Evolutionary conservation across 2,329 filamentous ascomycete species (phyloP), one percentile per base, ranked within the genome.

Genomic region (Huntiella moniliformis): DNA sequence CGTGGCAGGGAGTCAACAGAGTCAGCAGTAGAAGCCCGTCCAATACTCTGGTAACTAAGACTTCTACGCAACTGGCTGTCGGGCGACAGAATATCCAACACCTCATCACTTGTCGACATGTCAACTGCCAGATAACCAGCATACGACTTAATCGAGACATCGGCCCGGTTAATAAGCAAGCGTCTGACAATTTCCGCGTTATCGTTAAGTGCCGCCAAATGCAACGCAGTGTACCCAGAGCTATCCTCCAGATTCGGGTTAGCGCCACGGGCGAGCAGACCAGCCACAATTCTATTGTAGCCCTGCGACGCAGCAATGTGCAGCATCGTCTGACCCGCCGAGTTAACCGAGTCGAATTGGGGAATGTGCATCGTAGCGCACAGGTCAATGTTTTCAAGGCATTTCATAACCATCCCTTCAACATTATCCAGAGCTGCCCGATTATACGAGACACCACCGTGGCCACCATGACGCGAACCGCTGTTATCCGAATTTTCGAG

Each of bases 221-320:
- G 83, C 63, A 92, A 70, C 11, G 85, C 77, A 4, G 82, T 85
- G 60, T 84, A 88, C 16, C 84, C 84, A 42, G 80, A 79, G 51
- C 77, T 79, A 57, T 93, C 85, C 46, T 76, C 72, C 34, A 77
- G 65, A 54, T 88, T 77, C 1, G 79, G 75, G 55, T 81, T 79
- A 15, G 82, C 83, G n/a, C 83, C 82, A 52, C 82, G 73, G 7
- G 78, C 80, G 15, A 92, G 65, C 18, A 92, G 68, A 28, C 78
- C 82, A 10, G 81, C 81, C 42, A 82, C 82, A 52, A 92, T 79
- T 40, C 81, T 73, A 51, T 78, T 73, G 53, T 85, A 71, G 4
- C 83, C 83, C 10, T 87, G 63, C 6, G 80, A 80, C 53, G 77
- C 82, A 2, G 82, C 82, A 51, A 87, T 66, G 55, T 91, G 83